Percentiles rank a stretch among this genome's conserved stretches.
Conservation (phyloP, 306 rosid species). For the Dalbergia oliveri region DNA sequence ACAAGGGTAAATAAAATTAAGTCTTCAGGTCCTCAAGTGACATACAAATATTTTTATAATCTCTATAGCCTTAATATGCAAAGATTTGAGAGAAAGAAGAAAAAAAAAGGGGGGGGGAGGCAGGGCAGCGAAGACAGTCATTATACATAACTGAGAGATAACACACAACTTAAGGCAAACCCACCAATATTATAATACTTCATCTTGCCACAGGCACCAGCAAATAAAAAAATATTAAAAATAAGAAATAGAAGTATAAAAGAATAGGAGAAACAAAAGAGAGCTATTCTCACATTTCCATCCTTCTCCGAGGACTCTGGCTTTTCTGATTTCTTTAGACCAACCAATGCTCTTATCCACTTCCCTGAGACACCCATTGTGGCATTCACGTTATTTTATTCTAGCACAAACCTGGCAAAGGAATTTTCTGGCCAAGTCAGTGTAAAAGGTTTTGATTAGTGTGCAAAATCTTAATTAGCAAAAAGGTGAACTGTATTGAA, state of each 20-base stretch:
- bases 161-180: constrained; percentile 22
- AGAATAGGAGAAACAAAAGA: not conserved
- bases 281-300: constrained; percentile 59
- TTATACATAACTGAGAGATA: not conserved
- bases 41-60: not conserved
- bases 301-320: constrained; percentile 69
- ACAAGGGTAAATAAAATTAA: constrained; percentile 3
- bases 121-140: not conserved
- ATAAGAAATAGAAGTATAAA: not conserved
- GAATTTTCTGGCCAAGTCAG: constrained; percentile 25
- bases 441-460: not conserved
- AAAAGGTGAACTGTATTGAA: constrained; percentile 22
- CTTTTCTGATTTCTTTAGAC: constrained; percentile 86
- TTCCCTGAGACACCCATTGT: constrained; percentile 92
- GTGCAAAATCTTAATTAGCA: not conserved
- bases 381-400: constrained; percentile 49
- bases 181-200: constrained; percentile 8
- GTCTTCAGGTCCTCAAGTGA: constrained; percentile 21
- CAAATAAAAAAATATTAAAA: constrained; percentile 7
- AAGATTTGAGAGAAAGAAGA: constrained; percentile 4
- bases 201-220: not conserved
- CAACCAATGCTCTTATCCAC: constrained; percentile 92
- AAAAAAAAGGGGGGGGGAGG: not conserved
- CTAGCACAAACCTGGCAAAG: constrained; percentile 48
- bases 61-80: constrained; percentile 13